Evolutionary conservation across 2,329 filamentous ascomycete genomes (phyloP).

Genomic region (Neonectria faginata): DNA sequence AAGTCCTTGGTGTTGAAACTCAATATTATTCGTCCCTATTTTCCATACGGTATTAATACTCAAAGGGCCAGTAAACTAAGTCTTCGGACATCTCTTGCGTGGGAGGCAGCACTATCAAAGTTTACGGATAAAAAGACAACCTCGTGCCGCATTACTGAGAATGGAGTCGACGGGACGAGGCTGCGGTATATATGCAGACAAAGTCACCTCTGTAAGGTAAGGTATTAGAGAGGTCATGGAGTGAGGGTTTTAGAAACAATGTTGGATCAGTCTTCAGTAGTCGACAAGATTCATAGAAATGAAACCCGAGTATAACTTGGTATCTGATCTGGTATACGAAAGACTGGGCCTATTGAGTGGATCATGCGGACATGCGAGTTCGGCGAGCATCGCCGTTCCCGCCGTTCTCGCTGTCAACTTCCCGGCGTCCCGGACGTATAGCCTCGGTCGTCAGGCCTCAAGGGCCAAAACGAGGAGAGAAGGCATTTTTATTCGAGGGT

Average conservation of each 20-base stretch:
- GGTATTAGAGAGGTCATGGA: not conserved
- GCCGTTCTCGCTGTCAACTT: conserved; percentile 9
- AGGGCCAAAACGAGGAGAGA: not conserved
- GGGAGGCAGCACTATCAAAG: too few species aligned
- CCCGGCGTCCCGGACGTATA: not conserved
- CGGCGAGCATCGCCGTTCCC: conserved; percentile 12
- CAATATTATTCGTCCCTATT: too few species aligned
- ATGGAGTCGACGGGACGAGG: too few species aligned
- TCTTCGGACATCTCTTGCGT: too few species aligned
- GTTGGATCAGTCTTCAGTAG: not conserved
- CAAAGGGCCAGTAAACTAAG: too few species aligned
- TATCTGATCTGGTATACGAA: not conserved
- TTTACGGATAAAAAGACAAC: too few species aligned
- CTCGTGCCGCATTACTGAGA: too few species aligned
- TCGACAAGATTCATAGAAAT: not conserved
- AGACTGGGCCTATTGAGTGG: not conserved
- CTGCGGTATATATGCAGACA: not conserved
- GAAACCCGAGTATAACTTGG: not conserved
- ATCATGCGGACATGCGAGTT: conserved; percentile 9
- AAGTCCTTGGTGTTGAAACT: too few species aligned
- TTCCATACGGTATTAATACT: too few species aligned
- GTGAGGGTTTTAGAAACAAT: not conserved
- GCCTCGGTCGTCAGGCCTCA: not conserved
- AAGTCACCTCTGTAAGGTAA: not conserved
- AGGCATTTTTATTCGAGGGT: not conserved